Evolutionary conservation across 768 basidiomycete species (phyloP).

Genomic region (Tylopilus intermedius): DNA sequence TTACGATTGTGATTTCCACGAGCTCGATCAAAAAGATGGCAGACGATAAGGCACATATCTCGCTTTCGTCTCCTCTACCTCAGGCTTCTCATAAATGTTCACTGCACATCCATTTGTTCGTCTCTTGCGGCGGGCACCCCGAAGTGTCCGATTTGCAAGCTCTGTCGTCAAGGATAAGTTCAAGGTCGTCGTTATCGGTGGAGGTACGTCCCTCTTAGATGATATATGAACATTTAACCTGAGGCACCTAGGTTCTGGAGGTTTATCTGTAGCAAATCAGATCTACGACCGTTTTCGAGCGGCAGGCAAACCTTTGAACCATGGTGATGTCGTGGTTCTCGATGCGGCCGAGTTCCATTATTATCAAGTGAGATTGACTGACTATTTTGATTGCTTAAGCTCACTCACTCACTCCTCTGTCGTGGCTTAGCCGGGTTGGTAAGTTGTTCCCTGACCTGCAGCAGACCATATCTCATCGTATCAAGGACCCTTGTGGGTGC

Average conservation of each 20-base stretch:
- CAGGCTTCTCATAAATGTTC: conserved; percentile 4
- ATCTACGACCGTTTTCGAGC: conserved; percentile 74
- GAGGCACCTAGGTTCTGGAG: conserved; percentile 60
- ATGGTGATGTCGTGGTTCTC: conserved; percentile 80
- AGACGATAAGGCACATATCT: not conserved
- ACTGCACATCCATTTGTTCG: conserved; percentile 1
- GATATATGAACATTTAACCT: conserved; percentile 2
- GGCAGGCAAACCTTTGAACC: conserved; percentile 60
- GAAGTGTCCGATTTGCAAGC: conserved; percentile 21
- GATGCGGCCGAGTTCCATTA: conserved; percentile 80
- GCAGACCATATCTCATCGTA: conserved; percentile 2
- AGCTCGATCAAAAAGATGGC: not conserved
- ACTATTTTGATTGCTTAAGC: not conserved
- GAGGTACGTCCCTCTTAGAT: conserved; percentile 46
- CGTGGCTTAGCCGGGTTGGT: conserved; percentile 79
- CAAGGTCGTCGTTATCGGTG: conserved; percentile 85
- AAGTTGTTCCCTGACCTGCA: conserved; percentile 16
- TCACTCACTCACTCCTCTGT: not conserved
- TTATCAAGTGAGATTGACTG: conserved; percentile 58
- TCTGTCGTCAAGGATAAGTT: conserved; percentile 47
- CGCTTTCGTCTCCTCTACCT: not conserved
- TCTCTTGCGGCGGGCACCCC: conserved; percentile 4
- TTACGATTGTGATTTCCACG: conserved; percentile 8
- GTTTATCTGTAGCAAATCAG: conserved; percentile 81
- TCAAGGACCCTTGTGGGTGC: conserved; percentile 86